Evolutionary conservation across 2,329 filamentous ascomycete genomes (phyloP).

Genomic region (Fusarium papillatum): DNA sequence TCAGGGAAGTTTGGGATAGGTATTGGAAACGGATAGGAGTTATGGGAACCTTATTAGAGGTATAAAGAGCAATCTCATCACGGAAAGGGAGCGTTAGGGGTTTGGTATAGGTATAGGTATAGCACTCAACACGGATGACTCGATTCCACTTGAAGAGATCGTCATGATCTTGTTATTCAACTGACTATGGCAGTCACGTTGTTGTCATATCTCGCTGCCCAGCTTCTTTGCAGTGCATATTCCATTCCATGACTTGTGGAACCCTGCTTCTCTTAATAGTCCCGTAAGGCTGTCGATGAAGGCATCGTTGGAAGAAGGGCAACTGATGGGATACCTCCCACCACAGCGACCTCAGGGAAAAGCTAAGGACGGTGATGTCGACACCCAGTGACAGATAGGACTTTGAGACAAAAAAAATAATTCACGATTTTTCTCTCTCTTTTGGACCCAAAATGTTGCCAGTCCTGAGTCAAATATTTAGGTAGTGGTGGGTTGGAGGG

Average conservation of each 20-base stretch:
- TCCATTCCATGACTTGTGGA: background rate
- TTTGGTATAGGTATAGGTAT: background rate
- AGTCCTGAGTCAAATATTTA: background rate
- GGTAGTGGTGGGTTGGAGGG: constrained; percentile 20
- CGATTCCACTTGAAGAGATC: background rate
- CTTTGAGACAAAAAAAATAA: background rate
- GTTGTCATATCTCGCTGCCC: background rate
- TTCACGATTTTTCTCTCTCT: background rate
- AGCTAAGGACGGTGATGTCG: background rate
- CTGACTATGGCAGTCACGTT: background rate
- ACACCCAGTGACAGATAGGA: background rate
- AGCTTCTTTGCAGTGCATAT: background rate
- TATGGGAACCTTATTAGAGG: background rate
- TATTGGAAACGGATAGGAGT: background rate
- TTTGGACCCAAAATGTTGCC: background rate
- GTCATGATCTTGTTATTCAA: background rate
- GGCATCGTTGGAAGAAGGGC: background rate
- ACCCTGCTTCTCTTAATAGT: background rate
- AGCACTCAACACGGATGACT: background rate
- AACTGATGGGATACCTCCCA: background rate
- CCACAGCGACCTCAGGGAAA: background rate
- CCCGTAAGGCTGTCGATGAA: background rate
- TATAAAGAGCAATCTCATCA: background rate
- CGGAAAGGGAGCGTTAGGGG: background rate
- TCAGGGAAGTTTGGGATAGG: background rate